Evolutionary conservation across 2,329 filamentous ascomycete species (phyloP), one percentile per base, ranked within the genome.

Genomic region (Alternaria brassicicola): DNA sequence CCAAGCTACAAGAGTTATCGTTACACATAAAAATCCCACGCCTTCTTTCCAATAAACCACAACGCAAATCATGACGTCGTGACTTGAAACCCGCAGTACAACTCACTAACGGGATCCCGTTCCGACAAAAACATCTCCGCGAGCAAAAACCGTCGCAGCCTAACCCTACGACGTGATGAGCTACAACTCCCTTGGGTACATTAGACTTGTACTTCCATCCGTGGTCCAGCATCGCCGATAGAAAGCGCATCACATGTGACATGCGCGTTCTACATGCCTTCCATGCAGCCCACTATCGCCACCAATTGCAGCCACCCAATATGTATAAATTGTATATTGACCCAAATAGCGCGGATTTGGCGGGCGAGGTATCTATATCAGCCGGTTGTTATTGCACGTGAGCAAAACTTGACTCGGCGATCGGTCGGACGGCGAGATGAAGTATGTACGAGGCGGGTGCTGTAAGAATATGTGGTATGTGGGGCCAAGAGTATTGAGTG

Each of bases 361-460:
- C 43, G 43, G 30, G 17, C 35, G 17, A 47, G 30, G 19, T 47
- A 47, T 30, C 28, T 47, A 47, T 47, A 47, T 47, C 43, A 47
- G 28, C 43, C 30, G 43, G 30, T 23, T 35, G 28, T 47, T 47
- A 25, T 33, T 23, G 31, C 43, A 47, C 43, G 43, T 47, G 43
- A 47, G 43, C 19, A 17, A 35, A 25, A 23, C 17, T 23, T 21
- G 19, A 47, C 8, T 47, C 35, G 43, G 43, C 43, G 43, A 47
- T 47, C 30, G 43, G 30, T 23, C 19, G 12, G 6, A 39, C 36
- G 36, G 36, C 36, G 36, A 39, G 19, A 39, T 23, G 36, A 23
- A 39, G 19, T 39, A 7, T 39, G 12, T 17, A 4, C 19, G 6
- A 39, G 19, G 19, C 36, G 19, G 17, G 19, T 39, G 31, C 43